These are phyloP conservation scores for Vishniacozyma victoriae DNA, from an alignment of 768 basidiomycete genomes.

Conservation along the genomic window DNA sequence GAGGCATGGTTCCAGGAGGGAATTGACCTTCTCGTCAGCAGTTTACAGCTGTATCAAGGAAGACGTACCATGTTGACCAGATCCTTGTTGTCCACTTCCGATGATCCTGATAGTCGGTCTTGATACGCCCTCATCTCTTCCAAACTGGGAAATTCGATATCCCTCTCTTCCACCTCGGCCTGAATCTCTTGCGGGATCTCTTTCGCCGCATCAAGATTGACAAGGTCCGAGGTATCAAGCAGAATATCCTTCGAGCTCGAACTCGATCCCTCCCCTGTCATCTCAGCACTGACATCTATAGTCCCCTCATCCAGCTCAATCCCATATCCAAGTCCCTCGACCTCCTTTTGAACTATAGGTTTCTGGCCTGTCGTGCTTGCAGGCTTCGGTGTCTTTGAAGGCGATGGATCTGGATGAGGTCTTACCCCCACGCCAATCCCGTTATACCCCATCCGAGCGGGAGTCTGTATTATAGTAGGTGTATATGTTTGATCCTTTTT, in stretches of 20 bases:
- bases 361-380: too few species aligned
- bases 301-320: neutral
- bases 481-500: neutral
- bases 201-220: too few species aligned
- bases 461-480: neutral
- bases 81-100: constrained; percentile 3
- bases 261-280: too few species aligned
- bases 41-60: neutral
- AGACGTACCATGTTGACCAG: constrained; percentile 17
- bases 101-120: constrained; percentile 6
- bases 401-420: neutral
- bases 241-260: too few species aligned
- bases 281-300: neutral
- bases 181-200: neutral
- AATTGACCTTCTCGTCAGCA: constrained; percentile 10
- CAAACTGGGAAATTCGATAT: constrained; percentile 4
- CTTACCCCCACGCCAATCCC: too few species aligned
- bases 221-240: too few species aligned
- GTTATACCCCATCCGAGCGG: neutral
- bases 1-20: constrained; percentile 15
- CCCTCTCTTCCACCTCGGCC: neutral
- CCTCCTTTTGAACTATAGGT: neutral
- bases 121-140: constrained; percentile 10
- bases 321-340: neutral
- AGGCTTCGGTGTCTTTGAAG: too few species aligned